Evolutionary conservation across 192 early-diverging fungal species (phyloP).

Genomic region (Coemansia sp.): DNA sequence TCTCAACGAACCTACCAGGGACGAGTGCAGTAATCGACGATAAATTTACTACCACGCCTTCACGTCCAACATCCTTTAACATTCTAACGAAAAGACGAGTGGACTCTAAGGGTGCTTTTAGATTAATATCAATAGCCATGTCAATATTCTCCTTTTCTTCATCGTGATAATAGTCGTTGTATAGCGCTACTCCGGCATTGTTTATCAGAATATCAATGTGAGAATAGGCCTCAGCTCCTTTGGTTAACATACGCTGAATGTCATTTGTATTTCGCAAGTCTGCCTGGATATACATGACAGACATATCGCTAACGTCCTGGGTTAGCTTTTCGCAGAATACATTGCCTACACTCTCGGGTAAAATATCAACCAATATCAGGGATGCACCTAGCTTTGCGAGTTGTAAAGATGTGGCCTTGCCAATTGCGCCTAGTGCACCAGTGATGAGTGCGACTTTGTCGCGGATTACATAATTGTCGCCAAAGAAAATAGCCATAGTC

Average conservation of each 20-base stretch:
- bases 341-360: conserved; percentile 1
- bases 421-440: conserved; percentile 40
- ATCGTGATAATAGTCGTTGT: conserved; percentile 45
- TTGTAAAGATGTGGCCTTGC: conserved; percentile 16
- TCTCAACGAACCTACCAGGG: conserved; percentile 57
- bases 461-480: conserved; percentile 4
- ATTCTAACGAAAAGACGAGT: conserved; percentile 64
- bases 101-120: conserved; percentile 72
- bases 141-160: conserved; percentile 50
- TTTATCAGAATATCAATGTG: conserved; percentile 61
- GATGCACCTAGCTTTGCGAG: conserved; percentile 19
- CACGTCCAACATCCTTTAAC: conserved; percentile 49
- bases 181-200: conserved; percentile 62
- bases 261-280: conserved; percentile 7
- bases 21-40: conserved; percentile 68
- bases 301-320: background rate
- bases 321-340: conserved; percentile 15
- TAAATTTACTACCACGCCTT: conserved; percentile 70
- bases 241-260: conserved; percentile 34
- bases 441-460: conserved; percentile 46
- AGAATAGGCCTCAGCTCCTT: conserved; percentile 54
- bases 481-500: background rate
- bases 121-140: conserved; percentile 64
- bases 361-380: conserved; percentile 37
- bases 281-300: conserved; percentile 5